Evolutionary conservation across 176 grass and related monocot genomes (phyloP).

Genomic region (Themeda triandra): DNA sequence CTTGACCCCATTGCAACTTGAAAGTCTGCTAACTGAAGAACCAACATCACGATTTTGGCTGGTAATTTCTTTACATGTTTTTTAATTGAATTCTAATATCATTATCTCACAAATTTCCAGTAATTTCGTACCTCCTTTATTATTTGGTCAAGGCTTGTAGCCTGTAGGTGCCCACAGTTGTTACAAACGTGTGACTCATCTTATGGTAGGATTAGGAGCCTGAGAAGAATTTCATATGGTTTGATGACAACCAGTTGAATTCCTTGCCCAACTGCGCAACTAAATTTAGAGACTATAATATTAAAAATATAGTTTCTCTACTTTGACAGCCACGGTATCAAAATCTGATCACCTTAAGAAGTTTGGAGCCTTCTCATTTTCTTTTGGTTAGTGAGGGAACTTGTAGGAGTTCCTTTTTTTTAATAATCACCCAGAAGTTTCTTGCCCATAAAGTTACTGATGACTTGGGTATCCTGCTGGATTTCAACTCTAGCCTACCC

Average conservation of each 20-base stretch:
- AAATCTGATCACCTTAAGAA: not conserved
- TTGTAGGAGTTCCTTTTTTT: not conserved
- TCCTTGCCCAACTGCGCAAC: not conserved
- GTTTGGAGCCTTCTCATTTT: not conserved
- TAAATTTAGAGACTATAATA: not conserved
- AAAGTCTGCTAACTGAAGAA: conserved; percentile 80
- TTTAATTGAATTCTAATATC: not conserved
- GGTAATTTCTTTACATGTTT: conserved; percentile 43
- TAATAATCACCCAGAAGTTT: not conserved
- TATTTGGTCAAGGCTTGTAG: not conserved
- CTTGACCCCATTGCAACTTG: conserved; percentile 90
- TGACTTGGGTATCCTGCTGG: no score
- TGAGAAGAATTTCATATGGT: conserved; percentile 15
- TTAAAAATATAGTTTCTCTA: not conserved
- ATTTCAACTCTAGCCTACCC: no score
- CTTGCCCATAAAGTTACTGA: not conserved
- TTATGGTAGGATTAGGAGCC: not conserved
- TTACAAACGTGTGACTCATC: conserved; percentile 1
- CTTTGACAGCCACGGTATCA: not conserved
- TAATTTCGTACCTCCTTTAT: not conserved
- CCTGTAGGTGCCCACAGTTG: not conserved
- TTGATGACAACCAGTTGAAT: not conserved
- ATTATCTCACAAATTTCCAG: not conserved
- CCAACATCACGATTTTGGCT: conserved; percentile 79
- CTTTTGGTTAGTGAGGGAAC: not conserved